phyloP scores from a whole-genome alignment of 257 asterid genomes.

The Ophiorrhiza pumila region DNA sequence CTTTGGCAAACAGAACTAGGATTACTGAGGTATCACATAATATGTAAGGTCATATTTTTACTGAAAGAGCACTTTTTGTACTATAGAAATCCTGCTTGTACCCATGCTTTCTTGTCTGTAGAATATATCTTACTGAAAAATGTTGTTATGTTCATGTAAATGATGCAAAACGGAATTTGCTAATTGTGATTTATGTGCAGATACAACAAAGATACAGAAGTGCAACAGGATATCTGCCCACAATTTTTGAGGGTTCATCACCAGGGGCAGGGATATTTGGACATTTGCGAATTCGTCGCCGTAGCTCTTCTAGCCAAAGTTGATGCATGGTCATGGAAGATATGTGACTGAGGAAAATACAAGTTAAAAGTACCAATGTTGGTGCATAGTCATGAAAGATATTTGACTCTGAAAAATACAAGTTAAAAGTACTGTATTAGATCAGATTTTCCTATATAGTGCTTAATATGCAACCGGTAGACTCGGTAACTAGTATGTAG shows the following conservation, averaged over 20 bases:
- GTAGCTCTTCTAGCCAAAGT: slow-evolving; percentile 23
- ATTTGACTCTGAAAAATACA: no score
- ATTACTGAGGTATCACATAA: not conserved
- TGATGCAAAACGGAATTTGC: not conserved
- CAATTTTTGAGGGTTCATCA: slow-evolving; percentile 85
- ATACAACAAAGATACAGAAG: slow-evolving; percentile 72
- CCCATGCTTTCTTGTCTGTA: not conserved
- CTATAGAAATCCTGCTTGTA: not conserved
- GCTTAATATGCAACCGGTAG: no score
- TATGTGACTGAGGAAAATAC: not conserved
- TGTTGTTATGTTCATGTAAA: not conserved
- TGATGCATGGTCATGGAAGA: slow-evolving; percentile 2
- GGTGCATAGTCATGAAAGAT: no score
- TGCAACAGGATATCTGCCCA: slow-evolving; percentile 78
- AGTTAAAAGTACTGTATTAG: no score
- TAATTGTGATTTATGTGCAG: slow-evolving; percentile 38
- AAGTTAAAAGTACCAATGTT: no score
- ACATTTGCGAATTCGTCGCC: slow-evolving; percentile 68
- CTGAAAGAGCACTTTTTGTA: not conserved
- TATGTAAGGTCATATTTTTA: not conserved
- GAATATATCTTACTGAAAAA: not conserved
- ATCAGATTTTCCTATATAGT: no score
- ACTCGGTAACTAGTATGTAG: no score
- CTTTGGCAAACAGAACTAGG: not conserved
- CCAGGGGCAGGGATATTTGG: slow-evolving; percentile 98